Evolutionary conservation across 2,329 filamentous ascomycete genomes (phyloP).

Genomic region (Helminthosporium solani): DNA sequence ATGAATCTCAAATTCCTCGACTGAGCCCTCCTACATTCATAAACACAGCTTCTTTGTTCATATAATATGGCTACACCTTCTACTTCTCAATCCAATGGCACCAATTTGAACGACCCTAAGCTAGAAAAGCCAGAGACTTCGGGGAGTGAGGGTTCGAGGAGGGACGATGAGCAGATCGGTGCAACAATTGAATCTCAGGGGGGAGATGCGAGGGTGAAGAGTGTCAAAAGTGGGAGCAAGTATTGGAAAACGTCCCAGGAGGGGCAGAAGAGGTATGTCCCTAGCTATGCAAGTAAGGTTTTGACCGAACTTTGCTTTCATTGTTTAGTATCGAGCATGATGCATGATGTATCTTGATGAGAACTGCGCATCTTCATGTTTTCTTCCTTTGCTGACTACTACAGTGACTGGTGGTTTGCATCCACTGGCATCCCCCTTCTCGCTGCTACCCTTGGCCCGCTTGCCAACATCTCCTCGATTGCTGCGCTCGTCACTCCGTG

Average conservation of each 20-base stretch:
- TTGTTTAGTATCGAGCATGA: too few relatives aligned
- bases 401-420: slow-evolving; percentile 43
- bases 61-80: slow-evolving; percentile 10
- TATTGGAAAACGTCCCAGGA: slow-evolving; percentile 13
- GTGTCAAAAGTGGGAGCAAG: slow-evolving; percentile 3
- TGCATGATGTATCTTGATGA: too few relatives aligned
- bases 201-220: background rate
- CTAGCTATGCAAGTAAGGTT: background rate
- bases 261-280: slow-evolving; percentile 17
- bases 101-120: background rate
- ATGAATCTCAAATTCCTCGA: too few relatives aligned
- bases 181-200: background rate
- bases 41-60: too few relatives aligned
- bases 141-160: slow-evolving; percentile 4
- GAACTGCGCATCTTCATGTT: too few relatives aligned
- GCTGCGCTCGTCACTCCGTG: slow-evolving; percentile 80
- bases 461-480: slow-evolving; percentile 86
- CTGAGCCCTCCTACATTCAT: too few relatives aligned
- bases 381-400: slow-evolving; percentile 3
- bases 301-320: too few relatives aligned
- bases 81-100: background rate
- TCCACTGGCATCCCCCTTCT: slow-evolving; percentile 57
- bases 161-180: slow-evolving; percentile 4
- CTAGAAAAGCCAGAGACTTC: slow-evolving; percentile 11
- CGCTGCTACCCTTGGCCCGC: slow-evolving; percentile 79